Base-by-base conservation (phyloP, 2,329 filamentous ascomycete genomes). In the Magnaporthiopsis incrustans region DNA sequence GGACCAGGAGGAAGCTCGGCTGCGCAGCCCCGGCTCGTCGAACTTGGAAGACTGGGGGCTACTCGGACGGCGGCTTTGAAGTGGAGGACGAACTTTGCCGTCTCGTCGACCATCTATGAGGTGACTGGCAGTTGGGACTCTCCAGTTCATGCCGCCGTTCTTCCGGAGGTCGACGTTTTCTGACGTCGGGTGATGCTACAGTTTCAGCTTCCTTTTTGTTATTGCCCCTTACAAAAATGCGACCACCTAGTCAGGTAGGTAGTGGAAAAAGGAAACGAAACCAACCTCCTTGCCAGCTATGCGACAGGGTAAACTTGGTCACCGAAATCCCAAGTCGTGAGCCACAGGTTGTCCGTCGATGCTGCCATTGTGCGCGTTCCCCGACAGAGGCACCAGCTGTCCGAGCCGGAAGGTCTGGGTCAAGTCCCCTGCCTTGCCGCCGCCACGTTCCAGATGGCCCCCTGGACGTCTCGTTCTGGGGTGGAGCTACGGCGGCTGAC, bases 381-480 rank as follows among this genome's bases (percentile, higher is more conserved):
- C 32, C 3, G 38, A 56, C 12, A 56, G 22, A 6, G 60, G 38
- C 12, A 61, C 50, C 38, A 38, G 38, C 35, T 61, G 60, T 50
- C 60, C 60, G 7, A n/a, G 38, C 14, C 3, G 11, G 26, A 61
- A 61, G 12, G 60, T 68, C 57, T 68, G 67, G 64, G 67, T 68
- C 33, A 66, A 68, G 6, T 67, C 67, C 50, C 67, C 18, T 6
- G 66, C 66, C 11, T 60, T 63, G 27, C 68, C 69, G 22, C 66
- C 22, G 38, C 38, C 38, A 61, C 44, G 26, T 61, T 61, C 60
- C 60, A 61, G 7, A 61, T 32, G 10, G 25, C 32, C 25, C 32
- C 38, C 15, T 56, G 38, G 25, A 53, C 44, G n/a, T n/a, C n/a
- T n/a, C 18, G 60, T 61, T 26, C 22, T 38, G 11, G 14, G 35